These are phyloP conservation scores for Pichia eremophila DNA, from an alignment of 805 yeast genomes.

Conservation along the genomic window DNA sequence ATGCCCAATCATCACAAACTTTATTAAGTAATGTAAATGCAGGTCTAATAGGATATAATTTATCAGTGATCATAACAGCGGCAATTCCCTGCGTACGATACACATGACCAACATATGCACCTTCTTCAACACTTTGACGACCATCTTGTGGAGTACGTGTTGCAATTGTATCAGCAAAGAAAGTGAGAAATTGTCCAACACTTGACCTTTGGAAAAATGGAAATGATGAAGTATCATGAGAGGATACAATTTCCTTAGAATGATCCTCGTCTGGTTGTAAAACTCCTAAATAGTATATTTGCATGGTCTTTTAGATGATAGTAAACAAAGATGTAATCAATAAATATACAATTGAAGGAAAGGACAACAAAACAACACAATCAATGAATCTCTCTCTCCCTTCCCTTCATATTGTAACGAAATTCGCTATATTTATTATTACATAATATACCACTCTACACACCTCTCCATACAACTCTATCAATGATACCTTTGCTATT, in stretches of 20 bases:
- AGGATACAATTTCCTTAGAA: constrained; percentile 69
- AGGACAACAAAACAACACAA: background rate
- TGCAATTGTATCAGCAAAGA: constrained; percentile 84
- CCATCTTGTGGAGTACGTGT: constrained; percentile 82
- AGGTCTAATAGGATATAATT: constrained; percentile 94
- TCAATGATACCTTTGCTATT: constrained; percentile 31
- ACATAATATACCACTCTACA: constrained; percentile 29
- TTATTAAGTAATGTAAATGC: constrained; percentile 90
- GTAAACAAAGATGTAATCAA: too few species aligned
- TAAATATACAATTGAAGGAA: background rate
- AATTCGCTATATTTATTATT: too few species aligned
- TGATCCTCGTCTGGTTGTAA: constrained; percentile 46
- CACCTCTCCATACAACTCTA: constrained; percentile 61
- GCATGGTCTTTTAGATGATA: constrained; percentile 48
- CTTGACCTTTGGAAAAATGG: constrained; percentile 71
- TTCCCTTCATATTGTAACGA: too few species aligned
- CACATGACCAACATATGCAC: constrained; percentile 83
- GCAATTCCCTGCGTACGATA: constrained; percentile 86
- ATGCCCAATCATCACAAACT: constrained; percentile 79
- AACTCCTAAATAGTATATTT: constrained; percentile 83
- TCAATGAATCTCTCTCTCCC: too few species aligned
- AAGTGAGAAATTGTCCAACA: constrained; percentile 90
- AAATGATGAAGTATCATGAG: constrained; percentile 76
- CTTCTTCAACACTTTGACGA: constrained; percentile 92
- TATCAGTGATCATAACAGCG: constrained; percentile 86